Evolutionary conservation across 2,329 filamentous ascomycete species (phyloP).

Genomic region (Ceratocystis cacaofunesta): DNA sequence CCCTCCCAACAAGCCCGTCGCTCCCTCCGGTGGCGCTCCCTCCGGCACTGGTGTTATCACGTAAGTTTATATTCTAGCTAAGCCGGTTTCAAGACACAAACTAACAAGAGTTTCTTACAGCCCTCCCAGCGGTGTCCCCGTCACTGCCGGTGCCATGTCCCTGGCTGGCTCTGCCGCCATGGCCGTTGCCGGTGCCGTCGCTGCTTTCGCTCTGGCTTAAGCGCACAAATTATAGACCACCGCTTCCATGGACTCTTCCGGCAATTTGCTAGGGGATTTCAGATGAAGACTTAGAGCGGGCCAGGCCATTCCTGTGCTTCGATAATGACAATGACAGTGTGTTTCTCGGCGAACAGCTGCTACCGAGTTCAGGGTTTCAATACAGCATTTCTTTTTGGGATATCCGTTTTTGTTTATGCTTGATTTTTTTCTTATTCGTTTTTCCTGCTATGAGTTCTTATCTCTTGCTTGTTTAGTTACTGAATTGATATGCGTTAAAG

Average conservation of each 20-base stretch:
- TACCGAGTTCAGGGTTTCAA: constrained; percentile 17
- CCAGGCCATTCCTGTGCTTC: constrained; percentile 16
- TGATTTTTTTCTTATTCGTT: constrained; percentile 10
- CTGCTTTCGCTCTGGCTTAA: constrained; percentile 42
- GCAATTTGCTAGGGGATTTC: background rate
- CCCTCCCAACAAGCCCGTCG: constrained; percentile 21
- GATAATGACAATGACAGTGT: constrained; percentile 16
- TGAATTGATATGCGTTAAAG: constrained; percentile 6
- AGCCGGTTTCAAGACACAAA: background rate
- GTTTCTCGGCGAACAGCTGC: constrained; percentile 11
- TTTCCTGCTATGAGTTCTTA: background rate
- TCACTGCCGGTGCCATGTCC: constrained; percentile 38
- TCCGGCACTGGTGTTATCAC: constrained; percentile 29
- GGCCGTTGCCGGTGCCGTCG: constrained; percentile 40
- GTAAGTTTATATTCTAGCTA: constrained; percentile 18
- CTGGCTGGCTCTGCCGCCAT: constrained; percentile 39
- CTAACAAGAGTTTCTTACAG: constrained; percentile 18
- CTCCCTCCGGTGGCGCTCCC: constrained; percentile 26
- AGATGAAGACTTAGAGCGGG: constrained; percentile 10
- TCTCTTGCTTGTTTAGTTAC: constrained; percentile 1
- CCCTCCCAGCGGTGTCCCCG: constrained; percentile 23
- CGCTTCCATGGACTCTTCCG: background rate
- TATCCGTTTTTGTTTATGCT: constrained; percentile 16
- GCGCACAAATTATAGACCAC: constrained; percentile 19
- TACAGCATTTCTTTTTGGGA: constrained; percentile 17